These are phyloP conservation scores for Hibiscus syriacus DNA, from an alignment of 345 rosid genomes.

Conservation along the genomic window DNA sequence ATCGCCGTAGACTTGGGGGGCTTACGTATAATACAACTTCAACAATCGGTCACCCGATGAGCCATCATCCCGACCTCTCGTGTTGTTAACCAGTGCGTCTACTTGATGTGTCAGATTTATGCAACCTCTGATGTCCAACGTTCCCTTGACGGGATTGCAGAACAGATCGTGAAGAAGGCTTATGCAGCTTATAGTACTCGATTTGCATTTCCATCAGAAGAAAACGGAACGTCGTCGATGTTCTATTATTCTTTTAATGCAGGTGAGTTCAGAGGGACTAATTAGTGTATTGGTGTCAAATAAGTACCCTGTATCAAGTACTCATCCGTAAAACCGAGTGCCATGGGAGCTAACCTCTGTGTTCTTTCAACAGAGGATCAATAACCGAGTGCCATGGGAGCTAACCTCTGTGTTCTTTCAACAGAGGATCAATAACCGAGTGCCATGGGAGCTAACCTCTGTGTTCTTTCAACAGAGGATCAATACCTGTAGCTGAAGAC, in stretches of 20 bases:
- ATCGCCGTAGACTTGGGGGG: conserved; percentile 79
- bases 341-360: no score
- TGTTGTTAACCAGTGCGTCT: conserved; percentile 46
- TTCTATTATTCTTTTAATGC: conserved; percentile 87
- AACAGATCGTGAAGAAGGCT: conserved; percentile 50
- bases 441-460: no score
- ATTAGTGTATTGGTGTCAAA: no score
- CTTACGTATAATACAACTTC: conserved; percentile 77
- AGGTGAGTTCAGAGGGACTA: no score
- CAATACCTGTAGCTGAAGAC: conserved; percentile 75
- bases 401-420: no score
- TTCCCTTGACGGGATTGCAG: conserved; percentile 73
- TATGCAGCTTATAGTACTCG: conserved; percentile 78
- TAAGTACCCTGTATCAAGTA: no score
- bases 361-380: no score
- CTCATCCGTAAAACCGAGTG: no score
- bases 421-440: no score
- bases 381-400: no score
- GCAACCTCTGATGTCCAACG: conserved; percentile 62
- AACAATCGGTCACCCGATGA: conserved; percentile 38
- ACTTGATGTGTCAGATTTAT: conserved; percentile 45
- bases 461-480: conserved; percentile 33
- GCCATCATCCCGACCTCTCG: conserved; percentile 76
- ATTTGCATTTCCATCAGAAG: conserved; percentile 76
- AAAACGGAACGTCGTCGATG: conserved; percentile 62